phyloP scores from a whole-genome alignment of 106 monocot species.

The Iris macrosiphon region DNA sequence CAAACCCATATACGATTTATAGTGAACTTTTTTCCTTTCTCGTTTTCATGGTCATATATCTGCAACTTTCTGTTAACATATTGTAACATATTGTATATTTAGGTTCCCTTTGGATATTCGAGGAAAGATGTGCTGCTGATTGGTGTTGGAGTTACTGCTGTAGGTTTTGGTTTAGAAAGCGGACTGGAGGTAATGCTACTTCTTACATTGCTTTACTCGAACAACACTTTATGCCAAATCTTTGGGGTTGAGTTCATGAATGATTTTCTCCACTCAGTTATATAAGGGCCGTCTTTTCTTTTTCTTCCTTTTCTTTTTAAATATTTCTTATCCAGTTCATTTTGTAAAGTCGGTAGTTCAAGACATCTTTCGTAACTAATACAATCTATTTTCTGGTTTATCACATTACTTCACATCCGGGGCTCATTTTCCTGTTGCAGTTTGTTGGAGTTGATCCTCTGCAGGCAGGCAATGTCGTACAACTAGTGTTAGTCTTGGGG shows the following conservation, averaged over 20 bases:
- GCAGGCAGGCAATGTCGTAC: slow-evolving; percentile 89
- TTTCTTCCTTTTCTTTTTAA: not conserved
- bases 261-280: no score
- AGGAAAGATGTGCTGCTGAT: slow-evolving; percentile 96
- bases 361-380: no score
- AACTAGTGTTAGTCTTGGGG: slow-evolving; percentile 79
- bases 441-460: slow-evolving; percentile 81
- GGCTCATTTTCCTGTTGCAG: slow-evolving; percentile 24
- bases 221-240: no score
- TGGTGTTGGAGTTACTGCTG: slow-evolving; percentile 63
- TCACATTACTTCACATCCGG: no score
- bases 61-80: not conserved
- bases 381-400: no score
- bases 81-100: slow-evolving; percentile 1
- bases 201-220: not conserved
- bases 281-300: no score
- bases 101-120: slow-evolving; percentile 85
- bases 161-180: slow-evolving; percentile 69
- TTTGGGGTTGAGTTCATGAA: no score
- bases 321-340: not conserved
- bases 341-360: no score
- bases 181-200: slow-evolving; percentile 72
- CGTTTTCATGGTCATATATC: no score
- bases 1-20: no score
- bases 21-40: no score